phyloP scores from a whole-genome alignment of 768 basidiomycete genomes.

The Suillus decipiens region DNA sequence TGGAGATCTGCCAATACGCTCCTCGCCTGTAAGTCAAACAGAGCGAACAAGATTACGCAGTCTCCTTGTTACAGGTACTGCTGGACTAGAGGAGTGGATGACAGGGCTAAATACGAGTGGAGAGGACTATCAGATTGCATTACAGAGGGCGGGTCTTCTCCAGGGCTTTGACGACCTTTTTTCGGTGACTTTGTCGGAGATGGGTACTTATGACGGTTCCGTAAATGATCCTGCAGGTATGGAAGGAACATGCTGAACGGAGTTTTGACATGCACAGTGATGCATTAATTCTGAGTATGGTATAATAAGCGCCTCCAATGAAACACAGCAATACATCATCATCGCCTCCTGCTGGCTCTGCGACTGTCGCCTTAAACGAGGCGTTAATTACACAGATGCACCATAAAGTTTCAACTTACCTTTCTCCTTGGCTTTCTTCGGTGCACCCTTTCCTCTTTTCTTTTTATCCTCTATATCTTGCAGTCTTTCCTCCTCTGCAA shows the following conservation, averaged over 20 bases:
- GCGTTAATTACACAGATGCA: conserved; percentile 9
- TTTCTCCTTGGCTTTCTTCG: conserved; percentile 74
- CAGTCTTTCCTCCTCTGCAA: conserved; percentile 65
- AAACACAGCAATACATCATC: conserved; percentile 10
- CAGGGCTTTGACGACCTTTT: conserved; percentile 68
- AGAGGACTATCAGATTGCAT: conserved; percentile 34
- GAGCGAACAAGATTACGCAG: conserved; percentile 73
- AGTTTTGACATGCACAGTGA: background rate
- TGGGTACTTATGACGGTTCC: conserved; percentile 48
- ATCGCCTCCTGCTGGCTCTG: conserved; percentile 47
- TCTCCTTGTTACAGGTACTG: conserved; percentile 59
- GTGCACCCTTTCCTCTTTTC: conserved; percentile 80
- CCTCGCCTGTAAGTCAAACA: conserved; percentile 63
- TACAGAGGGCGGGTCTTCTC: conserved; percentile 56
- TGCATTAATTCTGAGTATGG: background rate
- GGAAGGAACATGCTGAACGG: conserved; percentile 23
- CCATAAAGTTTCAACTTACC: conserved; percentile 42
- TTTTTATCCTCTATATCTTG: conserved; percentile 68
- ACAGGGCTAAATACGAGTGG: conserved; percentile 29
- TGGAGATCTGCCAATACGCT: conserved; percentile 30
- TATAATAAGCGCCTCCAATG: background rate
- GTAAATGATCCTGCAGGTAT: conserved; percentile 23
- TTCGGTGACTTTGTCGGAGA: conserved; percentile 56
- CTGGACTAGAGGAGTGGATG: conserved; percentile 72
- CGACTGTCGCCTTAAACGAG: conserved; percentile 49